Conservation (phyloP, 768 basidiomycete genomes). For the Leccinum barrowsii region DNA sequence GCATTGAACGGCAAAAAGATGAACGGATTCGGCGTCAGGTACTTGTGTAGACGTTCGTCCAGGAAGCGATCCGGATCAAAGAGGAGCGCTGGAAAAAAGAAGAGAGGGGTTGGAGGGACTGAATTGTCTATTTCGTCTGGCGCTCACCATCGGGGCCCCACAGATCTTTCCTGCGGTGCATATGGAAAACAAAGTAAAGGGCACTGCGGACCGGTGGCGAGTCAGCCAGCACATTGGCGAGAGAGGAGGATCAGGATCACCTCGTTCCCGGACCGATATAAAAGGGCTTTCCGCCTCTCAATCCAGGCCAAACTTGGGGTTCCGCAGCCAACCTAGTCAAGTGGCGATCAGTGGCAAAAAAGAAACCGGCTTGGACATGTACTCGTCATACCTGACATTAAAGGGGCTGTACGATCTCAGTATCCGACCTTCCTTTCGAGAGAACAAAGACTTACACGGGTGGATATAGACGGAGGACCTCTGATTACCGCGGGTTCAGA, state of each 20-base stretch:
- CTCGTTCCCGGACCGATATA: constrained; percentile 47
- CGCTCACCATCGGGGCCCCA: constrained; percentile 37
- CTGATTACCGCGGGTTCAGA: constrained; percentile 12
- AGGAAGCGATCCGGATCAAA: constrained; percentile 69
- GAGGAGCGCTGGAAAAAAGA: constrained; percentile 19
- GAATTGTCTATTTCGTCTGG: too few relatives aligned
- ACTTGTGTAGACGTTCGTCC: constrained; percentile 51
- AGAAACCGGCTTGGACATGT: background rate
- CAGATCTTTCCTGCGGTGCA: constrained; percentile 38
- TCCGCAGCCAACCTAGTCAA: constrained; percentile 13
- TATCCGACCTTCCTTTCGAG: background rate
- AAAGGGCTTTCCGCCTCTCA: constrained; percentile 39
- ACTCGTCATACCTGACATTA: constrained; percentile 18
- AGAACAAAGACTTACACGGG: constrained; percentile 21
- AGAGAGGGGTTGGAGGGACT: background rate
- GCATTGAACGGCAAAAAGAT: constrained; percentile 71
- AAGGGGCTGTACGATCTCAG: constrained; percentile 13
- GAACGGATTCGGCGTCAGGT: constrained; percentile 56
- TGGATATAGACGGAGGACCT: constrained; percentile 33
- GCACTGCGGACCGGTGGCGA: constrained; percentile 2
- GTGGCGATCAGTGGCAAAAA: constrained; percentile 2
- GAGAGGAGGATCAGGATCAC: constrained; percentile 9
- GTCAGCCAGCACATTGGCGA: background rate
- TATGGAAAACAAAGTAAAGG: constrained; percentile 26
- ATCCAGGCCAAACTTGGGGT: constrained; percentile 17